Evolutionary conservation across 805 yeast species (phyloP).

Genomic region (Saccharomycopsis javanensis): DNA sequence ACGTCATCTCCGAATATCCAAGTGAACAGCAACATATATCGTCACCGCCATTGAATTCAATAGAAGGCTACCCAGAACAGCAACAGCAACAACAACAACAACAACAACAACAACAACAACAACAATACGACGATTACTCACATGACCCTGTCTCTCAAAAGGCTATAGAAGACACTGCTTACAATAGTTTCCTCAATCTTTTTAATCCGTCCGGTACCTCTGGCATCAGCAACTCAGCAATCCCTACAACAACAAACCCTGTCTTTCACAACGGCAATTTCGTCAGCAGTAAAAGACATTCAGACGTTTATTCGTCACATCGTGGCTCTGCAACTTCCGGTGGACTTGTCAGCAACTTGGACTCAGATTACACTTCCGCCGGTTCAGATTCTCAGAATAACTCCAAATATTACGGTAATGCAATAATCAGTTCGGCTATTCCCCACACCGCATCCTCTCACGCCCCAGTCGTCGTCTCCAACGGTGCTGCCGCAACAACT

Average conservation of each 20-base stretch:
- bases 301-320: neutral
- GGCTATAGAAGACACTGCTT: constrained; percentile 12
- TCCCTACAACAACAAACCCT: too few relatives aligned
- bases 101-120: neutral
- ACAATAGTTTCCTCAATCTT: constrained; percentile 14
- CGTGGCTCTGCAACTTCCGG: neutral
- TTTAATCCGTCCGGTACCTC: constrained; percentile 4
- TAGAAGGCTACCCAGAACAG: neutral
- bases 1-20: constrained; percentile 3
- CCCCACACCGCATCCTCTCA: too few relatives aligned
- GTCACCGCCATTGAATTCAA: too few relatives aligned
- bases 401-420: too few relatives aligned
- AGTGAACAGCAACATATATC: neutral
- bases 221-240: neutral
- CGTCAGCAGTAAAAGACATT: neutral
- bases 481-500: too few relatives aligned
- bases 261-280: neutral
- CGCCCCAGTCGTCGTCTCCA: too few relatives aligned
- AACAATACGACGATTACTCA: neutral
- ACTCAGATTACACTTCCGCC: neutral
- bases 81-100: too few relatives aligned
- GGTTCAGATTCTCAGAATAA: too few relatives aligned
- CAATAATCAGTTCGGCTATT: too few relatives aligned
- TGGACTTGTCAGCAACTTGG: neutral
- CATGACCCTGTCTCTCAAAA: neutral